Evolutionary conservation across 208 protist species (phyloP).

Genomic region (Lotmaria passim): DNA sequence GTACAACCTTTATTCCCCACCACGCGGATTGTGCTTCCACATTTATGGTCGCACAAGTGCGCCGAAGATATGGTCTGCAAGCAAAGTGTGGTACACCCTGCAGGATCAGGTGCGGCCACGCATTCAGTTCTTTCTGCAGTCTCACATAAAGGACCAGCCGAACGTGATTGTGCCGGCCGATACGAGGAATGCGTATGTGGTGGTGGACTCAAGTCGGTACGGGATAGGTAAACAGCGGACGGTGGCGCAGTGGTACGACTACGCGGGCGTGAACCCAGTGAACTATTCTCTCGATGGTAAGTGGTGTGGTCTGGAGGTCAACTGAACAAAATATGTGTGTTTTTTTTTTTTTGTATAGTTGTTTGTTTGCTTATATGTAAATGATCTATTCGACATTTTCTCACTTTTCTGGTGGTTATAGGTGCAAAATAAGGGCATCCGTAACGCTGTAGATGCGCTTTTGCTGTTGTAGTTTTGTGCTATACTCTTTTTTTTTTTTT

Average conservation of each 20-base stretch:
- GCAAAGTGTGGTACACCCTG: conserved; percentile 24
- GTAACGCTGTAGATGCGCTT: too few relatives aligned
- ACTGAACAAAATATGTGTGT: too few relatives aligned
- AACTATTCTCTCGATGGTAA: conserved; percentile 45
- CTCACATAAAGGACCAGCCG: conserved; percentile 7
- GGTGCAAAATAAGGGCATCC: too few relatives aligned
- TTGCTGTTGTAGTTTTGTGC: too few relatives aligned
- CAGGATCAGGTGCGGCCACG: conserved; percentile 43
- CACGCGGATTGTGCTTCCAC: conserved; percentile 78
- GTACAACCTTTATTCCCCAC: conserved; percentile 89
- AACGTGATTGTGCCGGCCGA: conserved; percentile 33
- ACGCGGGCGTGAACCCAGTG: conserved; percentile 68
- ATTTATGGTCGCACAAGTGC: conserved; percentile 62
- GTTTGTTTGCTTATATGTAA: too few relatives aligned
- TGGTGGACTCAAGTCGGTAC: conserved; percentile 79
- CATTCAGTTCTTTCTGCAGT: conserved; percentile 65
- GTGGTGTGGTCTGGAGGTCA: conserved; percentile 61
- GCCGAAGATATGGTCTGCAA: conserved; percentile 64
- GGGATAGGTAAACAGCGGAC: conserved; percentile 65
- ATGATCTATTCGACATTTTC: too few relatives aligned
- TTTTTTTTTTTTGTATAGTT: too few relatives aligned
- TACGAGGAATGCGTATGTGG: conserved; percentile 34
- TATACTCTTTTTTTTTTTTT: too few relatives aligned
- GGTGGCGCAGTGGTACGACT: conserved; percentile 75
- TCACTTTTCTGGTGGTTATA: too few relatives aligned